Evolutionary conservation across 2,329 filamentous ascomycete genomes (phyloP).

Genomic region (Chaetomium strumarium): DNA sequence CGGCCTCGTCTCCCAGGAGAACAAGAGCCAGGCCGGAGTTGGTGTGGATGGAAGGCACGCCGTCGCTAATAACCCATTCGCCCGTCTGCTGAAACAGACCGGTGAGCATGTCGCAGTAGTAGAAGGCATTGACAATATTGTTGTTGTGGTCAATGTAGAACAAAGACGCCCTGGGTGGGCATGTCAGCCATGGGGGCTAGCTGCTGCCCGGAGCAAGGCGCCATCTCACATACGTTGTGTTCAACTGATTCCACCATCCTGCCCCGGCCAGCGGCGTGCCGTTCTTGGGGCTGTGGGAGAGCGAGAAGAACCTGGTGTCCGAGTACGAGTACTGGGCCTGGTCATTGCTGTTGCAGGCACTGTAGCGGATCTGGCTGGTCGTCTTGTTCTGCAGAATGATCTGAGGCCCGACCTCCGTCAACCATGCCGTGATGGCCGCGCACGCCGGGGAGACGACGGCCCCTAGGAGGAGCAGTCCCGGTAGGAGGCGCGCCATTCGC

Average conservation of each 20-base stretch:
- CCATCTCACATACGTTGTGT: conserved; percentile 30
- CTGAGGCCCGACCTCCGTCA: conserved; percentile 29
- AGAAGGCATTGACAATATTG: conserved; percentile 29
- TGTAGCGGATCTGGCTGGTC: conserved; percentile 33
- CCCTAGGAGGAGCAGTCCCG: conserved; percentile 18
- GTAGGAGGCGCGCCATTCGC: conserved; percentile 14
- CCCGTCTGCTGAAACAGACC: conserved; percentile 30
- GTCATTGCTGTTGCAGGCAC: conserved; percentile 30
- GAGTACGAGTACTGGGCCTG: conserved; percentile 33
- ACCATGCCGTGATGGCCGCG: conserved; percentile 33
- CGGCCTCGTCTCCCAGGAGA: conserved; percentile 29
- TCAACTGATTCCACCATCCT: conserved; percentile 31
- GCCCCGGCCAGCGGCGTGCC: conserved; percentile 32
- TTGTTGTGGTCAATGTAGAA: conserved; percentile 30
- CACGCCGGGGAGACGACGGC: conserved; percentile 15
- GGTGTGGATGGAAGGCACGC: conserved; percentile 24
- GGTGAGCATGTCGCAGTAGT: conserved; percentile 32
- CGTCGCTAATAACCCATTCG: conserved; percentile 29
- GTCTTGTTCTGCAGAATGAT: conserved; percentile 33
- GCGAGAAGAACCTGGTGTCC: conserved; percentile 27
- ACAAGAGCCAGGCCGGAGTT: conserved; percentile 30
- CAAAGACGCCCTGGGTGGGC: conserved; percentile 31
- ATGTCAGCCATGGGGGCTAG: neutral
- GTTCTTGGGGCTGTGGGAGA: conserved; percentile 27
- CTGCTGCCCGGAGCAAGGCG: neutral